phyloP scores from a whole-genome alignment of 2,329 filamentous ascomycete genomes.

The Dactylellina drechsleri region DNA sequence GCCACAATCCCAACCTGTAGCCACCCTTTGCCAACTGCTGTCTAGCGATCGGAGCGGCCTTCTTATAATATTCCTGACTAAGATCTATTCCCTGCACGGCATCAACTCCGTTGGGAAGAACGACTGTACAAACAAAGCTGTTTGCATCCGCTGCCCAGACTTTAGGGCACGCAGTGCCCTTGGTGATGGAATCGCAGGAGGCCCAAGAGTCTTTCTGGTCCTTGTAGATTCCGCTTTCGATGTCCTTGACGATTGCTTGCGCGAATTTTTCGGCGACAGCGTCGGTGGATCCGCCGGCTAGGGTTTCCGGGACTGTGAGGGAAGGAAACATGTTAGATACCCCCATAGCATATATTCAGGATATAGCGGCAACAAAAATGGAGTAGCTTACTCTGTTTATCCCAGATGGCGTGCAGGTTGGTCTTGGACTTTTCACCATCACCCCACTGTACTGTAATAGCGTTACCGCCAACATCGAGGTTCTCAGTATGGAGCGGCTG shows the following conservation, averaged over 20 bases:
- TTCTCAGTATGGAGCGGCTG: slow-evolving; percentile 75
- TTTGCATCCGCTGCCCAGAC: slow-evolving; percentile 74
- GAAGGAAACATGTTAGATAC: slow-evolving; percentile 59
- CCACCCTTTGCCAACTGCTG: slow-evolving; percentile 75
- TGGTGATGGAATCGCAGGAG: slow-evolving; percentile 67
- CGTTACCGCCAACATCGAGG: slow-evolving; percentile 73
- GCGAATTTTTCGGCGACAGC: slow-evolving; percentile 65
- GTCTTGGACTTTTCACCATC: slow-evolving; percentile 62
- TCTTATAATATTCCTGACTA: slow-evolving; percentile 71
- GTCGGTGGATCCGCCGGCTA: slow-evolving; percentile 37
- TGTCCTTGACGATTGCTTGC: slow-evolving; percentile 66
- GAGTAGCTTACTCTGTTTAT: slow-evolving; percentile 69
- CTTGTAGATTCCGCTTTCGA: slow-evolving; percentile 69
- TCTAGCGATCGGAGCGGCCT: slow-evolving; percentile 71
- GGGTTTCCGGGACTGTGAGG: slow-evolving; percentile 41
- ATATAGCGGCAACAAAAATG: slow-evolving; percentile 58
- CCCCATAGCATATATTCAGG: slow-evolving; percentile 54
- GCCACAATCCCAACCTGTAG: slow-evolving; percentile 72
- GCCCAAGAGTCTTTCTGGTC: slow-evolving; percentile 68
- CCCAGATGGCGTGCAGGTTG: slow-evolving; percentile 79
- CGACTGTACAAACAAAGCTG: slow-evolving; percentile 67
- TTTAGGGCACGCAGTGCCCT: slow-evolving; percentile 69
- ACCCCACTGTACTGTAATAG: slow-evolving; percentile 72
- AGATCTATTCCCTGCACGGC: slow-evolving; percentile 72
- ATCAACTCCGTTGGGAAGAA: slow-evolving; percentile 71